Base-by-base conservation (phyloP, 805 yeast genomes). In the Wickerhamiella shivajii region DNA sequence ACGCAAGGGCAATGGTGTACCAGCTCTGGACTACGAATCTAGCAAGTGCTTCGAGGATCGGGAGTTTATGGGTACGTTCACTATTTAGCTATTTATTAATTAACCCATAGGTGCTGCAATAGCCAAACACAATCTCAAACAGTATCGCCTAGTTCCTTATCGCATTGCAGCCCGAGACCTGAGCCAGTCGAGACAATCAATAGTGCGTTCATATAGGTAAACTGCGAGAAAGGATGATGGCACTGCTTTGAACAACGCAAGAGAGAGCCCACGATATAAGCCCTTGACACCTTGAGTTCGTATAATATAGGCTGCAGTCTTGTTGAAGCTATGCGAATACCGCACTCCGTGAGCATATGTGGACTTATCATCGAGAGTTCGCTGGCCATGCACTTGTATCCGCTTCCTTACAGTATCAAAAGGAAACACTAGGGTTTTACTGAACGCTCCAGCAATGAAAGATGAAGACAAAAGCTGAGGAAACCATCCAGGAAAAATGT, bases 361-460 rank as follows among this genome's bases (percentile, higher is more conserved):
- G 6, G 24, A 10, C 9, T 27, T 15, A 8, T n/a, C 34, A 33
- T 3, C 19, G 14, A 34, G 29, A 31, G 39, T 43, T 30, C 18
- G 34, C 20, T 31, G 46, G 44, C 60, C 62, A 31, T 61, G 65
- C 7, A 85, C 71, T 51, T 87, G 96, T 27, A 77, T 55, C 24
- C 93, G 60, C 47, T 83, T 73, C 15, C 95, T 62, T 2, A 85
- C 51, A 0, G 93, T 71, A 52, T 90, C 98, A 27, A 90, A 51
- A 0, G 98, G 98, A 53, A 81, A 90, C 0, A 81, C 74, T 0
- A 71, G 42, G 0, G 73, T 67, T 52, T 90, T 90, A 9, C 93
- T 68, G 3, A 71, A 43, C 0, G 71, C 61, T 0, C 96, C 97
- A 0, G 95, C 93, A 0, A 71, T 31, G 24, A 81, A 59, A 28